Percentiles rank a stretch among this genome's conserved stretches.
Conservation (phyloP, 331 rosid species). For the Cydonia oblonga region DNA sequence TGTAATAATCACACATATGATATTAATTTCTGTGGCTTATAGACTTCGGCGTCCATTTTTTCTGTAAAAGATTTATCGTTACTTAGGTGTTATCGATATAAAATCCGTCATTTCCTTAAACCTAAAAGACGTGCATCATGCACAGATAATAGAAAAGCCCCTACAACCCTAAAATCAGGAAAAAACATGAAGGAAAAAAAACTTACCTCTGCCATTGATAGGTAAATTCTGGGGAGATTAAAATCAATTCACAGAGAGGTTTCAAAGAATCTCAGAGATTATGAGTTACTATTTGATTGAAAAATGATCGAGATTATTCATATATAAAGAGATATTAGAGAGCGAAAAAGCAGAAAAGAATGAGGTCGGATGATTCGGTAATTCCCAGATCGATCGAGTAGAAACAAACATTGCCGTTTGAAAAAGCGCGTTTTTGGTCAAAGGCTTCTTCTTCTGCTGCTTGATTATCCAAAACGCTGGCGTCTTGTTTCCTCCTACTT, state of each 20-base stretch:
- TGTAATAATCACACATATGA: not conserved
- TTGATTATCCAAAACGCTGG: not conserved
- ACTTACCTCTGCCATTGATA: constrained; percentile 11
- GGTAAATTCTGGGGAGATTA: not conserved
- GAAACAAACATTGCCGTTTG: not conserved
- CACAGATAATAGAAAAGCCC: not conserved
- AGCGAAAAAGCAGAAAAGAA: not conserved
- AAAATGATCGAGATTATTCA: not conserved
- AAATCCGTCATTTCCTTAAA: not conserved
- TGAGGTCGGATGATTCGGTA: not conserved
- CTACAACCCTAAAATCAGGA: not conserved
- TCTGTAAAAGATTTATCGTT: not conserved
- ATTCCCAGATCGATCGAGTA: not conserved
- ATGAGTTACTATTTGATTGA: not conserved
- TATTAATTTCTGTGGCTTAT: not conserved
- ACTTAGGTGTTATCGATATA: not conserved
- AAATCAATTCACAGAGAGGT: not conserved
- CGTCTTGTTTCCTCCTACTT: not conserved
- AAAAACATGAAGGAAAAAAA: not conserved
- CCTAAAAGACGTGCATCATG: not conserved
- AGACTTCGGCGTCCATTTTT: not conserved
- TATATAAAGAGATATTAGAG: not conserved
- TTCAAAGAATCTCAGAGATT: not conserved
- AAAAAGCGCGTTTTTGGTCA: not conserved
- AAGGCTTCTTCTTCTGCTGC: not conserved